phyloP scores from a whole-genome alignment of 1,139 yeast genomes.

The Spencermartinsiella ligniputridi region DNA sequence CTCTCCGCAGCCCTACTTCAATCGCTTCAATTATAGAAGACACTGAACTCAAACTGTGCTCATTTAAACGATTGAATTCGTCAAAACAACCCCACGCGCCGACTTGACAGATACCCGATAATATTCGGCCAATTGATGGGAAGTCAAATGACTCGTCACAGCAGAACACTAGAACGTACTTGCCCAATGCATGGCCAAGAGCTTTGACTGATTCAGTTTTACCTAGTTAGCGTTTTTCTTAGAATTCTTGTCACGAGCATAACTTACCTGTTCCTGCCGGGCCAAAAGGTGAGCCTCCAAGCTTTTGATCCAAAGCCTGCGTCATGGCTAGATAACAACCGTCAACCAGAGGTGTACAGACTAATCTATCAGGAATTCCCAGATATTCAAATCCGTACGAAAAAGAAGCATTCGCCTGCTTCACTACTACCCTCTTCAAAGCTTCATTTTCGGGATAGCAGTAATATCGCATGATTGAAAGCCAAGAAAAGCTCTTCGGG shows the following conservation, averaged over 20 bases:
- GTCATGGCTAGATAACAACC: constrained; percentile 65
- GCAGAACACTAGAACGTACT: constrained; percentile 78
- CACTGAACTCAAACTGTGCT: constrained; percentile 72
- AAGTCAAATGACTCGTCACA: constrained; percentile 90
- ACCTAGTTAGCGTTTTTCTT: constrained; percentile 3
- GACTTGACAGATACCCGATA: constrained; percentile 76
- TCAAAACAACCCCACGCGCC: constrained; percentile 98
- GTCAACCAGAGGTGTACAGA: constrained; percentile 70
- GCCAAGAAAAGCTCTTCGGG: constrained; percentile 43
- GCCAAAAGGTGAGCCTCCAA: constrained; percentile 93
- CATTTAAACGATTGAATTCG: constrained; percentile 82
- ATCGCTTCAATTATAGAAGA: constrained; percentile 77
- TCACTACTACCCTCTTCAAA: constrained; percentile 40
- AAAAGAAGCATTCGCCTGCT: constrained; percentile 51
- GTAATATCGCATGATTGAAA: constrained; percentile 50
- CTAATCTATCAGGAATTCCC: constrained; percentile 71
- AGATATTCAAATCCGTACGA: constrained; percentile 78
- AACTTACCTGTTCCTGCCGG: constrained; percentile 92
- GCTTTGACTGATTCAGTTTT: constrained; percentile 91
- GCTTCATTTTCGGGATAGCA: constrained; percentile 33
- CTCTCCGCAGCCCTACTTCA: constrained; percentile 38
- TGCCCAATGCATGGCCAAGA: constrained; percentile 73
- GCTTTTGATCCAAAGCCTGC: constrained; percentile 64
- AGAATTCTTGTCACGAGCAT: too few relatives aligned
- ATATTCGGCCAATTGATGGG: constrained; percentile 71